Base-by-base conservation (phyloP, 495 filamentous ascomycete genomes). In the Daldinia childiae region DNA sequence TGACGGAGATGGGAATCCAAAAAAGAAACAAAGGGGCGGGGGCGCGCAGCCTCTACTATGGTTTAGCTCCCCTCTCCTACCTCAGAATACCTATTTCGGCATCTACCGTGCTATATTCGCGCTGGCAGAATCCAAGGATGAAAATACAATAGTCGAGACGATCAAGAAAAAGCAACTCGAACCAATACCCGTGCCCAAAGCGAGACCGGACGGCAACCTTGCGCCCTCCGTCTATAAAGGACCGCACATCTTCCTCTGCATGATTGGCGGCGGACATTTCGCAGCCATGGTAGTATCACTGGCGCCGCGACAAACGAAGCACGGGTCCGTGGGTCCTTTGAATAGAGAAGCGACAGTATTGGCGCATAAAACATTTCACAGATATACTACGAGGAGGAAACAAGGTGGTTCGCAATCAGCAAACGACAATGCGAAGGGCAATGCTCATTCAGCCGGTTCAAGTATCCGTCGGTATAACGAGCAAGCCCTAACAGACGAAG, bases 191-290 rank as follows among this genome's bases (percentile, higher is more conserved):
- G 84, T 80, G 70, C 82, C 82, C 62, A 87, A 82, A 71, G 74
- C 69, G 34, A 73, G 73, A 41, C 82, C 82, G 38, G 84, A 86
- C 8, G 87, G 84, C 21, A 85, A 84, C 39, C 78, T 83, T 1
- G 68, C 85, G 4, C 83, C 86, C 0, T 72, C 81, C 9, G 78
- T 80, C 3, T 84, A 87, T 76, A 87, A 87, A 43, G 84, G 88
- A 29, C 92, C 92, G 6, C 94, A 97, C 73, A 87, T 97, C 27
- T 97, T 99, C 74, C 87, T 98, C 62, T 98, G 94, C 78, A 99
- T 99, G 95, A 96, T 98, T 61, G 95, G 95, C 7, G 95, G 95
- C 69, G 95, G 95, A 1, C 95, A 99, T 74, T 98, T 99, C 77
- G 95, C 95, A 0, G 96, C 92, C 21, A 98, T 98, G 94, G 83